phyloP scores from a whole-genome alignment of 2,329 filamentous ascomycete species.

The Phyllosticta paracitricarpa region DNA sequence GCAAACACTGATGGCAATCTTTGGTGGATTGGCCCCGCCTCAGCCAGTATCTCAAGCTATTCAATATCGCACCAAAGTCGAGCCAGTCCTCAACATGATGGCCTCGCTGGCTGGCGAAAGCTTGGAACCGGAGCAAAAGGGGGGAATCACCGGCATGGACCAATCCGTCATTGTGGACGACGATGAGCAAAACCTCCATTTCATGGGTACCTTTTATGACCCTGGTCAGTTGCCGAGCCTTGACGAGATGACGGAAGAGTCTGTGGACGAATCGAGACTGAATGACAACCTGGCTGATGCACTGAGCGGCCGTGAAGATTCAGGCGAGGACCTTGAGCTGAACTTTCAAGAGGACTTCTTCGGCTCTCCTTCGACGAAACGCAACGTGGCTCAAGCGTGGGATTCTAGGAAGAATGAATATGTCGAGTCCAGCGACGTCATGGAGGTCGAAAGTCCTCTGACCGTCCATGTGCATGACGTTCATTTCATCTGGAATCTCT shows the following conservation, averaged over 20 bases:
- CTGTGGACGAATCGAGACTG: conserved; percentile 33
- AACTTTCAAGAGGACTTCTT: conserved; percentile 74
- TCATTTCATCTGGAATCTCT: conserved; percentile 94
- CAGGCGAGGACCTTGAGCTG: conserved; percentile 33
- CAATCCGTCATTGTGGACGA: conserved; percentile 29
- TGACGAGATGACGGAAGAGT: conserved; percentile 21
- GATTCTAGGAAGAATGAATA: conserved; percentile 69
- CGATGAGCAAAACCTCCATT: conserved; percentile 32
- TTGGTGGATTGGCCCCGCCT: conserved; percentile 74
- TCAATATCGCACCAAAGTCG: conserved; percentile 78
- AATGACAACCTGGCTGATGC: conserved; percentile 13
- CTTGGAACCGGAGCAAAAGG: conserved; percentile 49
- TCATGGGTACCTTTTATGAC: conserved; percentile 48
- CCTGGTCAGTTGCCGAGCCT: conserved; percentile 30
- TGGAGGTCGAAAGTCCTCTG: conserved; percentile 59
- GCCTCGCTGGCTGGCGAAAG: conserved; percentile 84
- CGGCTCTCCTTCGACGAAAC: conserved; percentile 48
- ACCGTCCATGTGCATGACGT: conserved; percentile 73
- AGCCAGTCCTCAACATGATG: conserved; percentile 79
- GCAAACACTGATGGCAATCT: conserved; percentile 72
- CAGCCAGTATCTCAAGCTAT: conserved; percentile 69
- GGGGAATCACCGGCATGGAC: conserved; percentile 36
- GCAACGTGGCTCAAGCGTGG: conserved; percentile 67
- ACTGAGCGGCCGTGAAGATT: not conserved
- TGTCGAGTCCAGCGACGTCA: conserved; percentile 51